These are phyloP conservation scores for Monosporascus sp. DNA, from an alignment of 2,329 filamentous ascomycete genomes.

Conservation along the genomic window DNA sequence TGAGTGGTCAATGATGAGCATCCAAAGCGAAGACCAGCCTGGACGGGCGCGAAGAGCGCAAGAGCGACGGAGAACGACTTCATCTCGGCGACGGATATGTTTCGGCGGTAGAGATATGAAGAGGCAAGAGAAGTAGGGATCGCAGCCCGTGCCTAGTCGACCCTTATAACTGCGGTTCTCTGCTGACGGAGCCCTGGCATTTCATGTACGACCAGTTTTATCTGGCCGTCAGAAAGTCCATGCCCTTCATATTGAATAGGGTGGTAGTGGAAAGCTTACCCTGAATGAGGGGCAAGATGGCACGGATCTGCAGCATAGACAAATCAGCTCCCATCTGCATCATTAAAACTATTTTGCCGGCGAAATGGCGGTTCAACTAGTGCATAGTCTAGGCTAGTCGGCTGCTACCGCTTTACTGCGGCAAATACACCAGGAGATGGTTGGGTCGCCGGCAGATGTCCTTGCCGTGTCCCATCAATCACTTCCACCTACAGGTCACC, in stretches of 20 bases:
- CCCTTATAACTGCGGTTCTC: slow-evolving; percentile 9
- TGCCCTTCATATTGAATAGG: slow-evolving; percentile 2
- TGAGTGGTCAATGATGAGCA: slow-evolving; percentile 25
- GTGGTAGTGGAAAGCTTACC: slow-evolving; percentile 4
- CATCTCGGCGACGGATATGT: slow-evolving; percentile 14
- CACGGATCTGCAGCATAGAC: slow-evolving; percentile 5
- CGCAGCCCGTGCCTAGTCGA: background rate
- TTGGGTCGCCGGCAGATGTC: slow-evolving; percentile 15
- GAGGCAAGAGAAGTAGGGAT: background rate
- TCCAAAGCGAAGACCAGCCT: slow-evolving; percentile 24
- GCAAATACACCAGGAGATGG: slow-evolving; percentile 10
- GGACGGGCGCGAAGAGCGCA: slow-evolving; percentile 22
- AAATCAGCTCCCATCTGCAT: slow-evolving; percentile 10
- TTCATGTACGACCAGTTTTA: slow-evolving; percentile 1
- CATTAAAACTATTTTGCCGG: slow-evolving; percentile 20
- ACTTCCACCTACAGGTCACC: background rate
- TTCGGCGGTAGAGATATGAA: slow-evolving; percentile 4
- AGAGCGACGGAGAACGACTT: slow-evolving; percentile 20
- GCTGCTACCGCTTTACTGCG: slow-evolving; percentile 5
- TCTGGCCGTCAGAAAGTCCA: slow-evolving; percentile 5
- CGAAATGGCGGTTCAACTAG: slow-evolving; percentile 13
- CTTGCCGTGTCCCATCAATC: slow-evolving; percentile 1
- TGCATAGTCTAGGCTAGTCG: slow-evolving; percentile 7
- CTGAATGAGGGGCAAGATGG: slow-evolving; percentile 1
- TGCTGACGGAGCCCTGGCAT: background rate